These are phyloP conservation scores for Fusarium buxicola DNA, from an alignment of 2,329 filamentous ascomycete genomes.

Conservation along the genomic window DNA sequence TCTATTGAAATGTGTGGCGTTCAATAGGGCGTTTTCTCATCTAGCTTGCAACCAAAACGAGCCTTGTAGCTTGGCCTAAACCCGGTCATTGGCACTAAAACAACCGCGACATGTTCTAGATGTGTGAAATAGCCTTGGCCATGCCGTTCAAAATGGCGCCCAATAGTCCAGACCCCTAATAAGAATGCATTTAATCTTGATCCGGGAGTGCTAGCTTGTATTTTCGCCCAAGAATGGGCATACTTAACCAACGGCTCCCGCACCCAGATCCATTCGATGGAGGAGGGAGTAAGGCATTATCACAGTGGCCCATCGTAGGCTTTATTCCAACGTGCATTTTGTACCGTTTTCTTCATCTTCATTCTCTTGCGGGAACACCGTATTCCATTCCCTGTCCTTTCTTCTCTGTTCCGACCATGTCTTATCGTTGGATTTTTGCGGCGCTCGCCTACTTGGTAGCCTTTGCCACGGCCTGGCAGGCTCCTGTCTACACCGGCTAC, in stretches of 20 bases:
- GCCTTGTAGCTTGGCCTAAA: neutral
- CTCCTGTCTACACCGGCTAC: slow-evolving; percentile 56
- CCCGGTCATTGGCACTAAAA: slow-evolving; percentile 3
- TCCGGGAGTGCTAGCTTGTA: slow-evolving; percentile 6
- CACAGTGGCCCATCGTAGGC: neutral
- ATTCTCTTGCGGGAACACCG: slow-evolving; percentile 19
- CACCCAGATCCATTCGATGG: neutral
- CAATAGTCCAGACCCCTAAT: slow-evolving; percentile 21
- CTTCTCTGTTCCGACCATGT: slow-evolving; percentile 33
- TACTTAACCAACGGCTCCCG: slow-evolving; percentile 2
- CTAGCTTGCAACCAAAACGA: slow-evolving; percentile 10
- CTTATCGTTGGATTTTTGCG: slow-evolving; percentile 36
- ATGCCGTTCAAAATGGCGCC: slow-evolving; percentile 6
- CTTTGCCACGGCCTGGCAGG: slow-evolving; percentile 51
- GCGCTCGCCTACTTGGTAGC: slow-evolving; percentile 48
- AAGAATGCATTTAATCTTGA: neutral
- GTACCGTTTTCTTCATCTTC: neutral
- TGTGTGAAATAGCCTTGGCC: neutral
- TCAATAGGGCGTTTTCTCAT: neutral
- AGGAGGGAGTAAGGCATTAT: neutral
- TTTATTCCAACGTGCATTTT: slow-evolving; percentile 10
- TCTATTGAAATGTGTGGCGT: slow-evolving; percentile 16
- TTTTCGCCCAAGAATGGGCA: neutral
- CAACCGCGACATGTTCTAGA: slow-evolving; percentile 20
- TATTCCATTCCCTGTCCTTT: slow-evolving; percentile 1